These are phyloP conservation scores for Lepraria neglecta DNA, from an alignment of 495 filamentous ascomycete genomes.

Conservation along the genomic window DNA sequence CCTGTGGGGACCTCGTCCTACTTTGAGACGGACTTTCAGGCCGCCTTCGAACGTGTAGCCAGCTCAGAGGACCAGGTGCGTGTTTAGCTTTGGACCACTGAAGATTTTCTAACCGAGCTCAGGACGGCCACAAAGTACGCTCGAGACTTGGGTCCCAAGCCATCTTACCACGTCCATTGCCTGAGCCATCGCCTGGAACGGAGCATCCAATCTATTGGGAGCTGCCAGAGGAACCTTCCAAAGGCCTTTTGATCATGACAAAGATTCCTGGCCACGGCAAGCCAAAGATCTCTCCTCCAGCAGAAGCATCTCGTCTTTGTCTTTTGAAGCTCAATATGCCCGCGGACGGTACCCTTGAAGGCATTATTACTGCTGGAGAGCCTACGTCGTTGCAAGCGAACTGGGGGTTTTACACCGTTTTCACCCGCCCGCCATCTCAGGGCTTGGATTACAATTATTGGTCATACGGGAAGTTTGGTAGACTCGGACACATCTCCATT, in stretches of 20 bases:
- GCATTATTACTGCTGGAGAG: not conserved
- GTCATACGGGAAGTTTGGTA: too few relatives aligned
- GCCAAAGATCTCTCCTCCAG: not conserved
- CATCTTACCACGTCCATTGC: constrained; percentile 9
- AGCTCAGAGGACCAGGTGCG: not conserved
- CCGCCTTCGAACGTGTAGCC: constrained; percentile 29
- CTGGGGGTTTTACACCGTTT: constrained; percentile 5
- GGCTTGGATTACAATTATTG: not conserved
- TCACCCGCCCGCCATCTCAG: not conserved
- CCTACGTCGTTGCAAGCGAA: too few relatives aligned
- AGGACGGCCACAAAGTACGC: not conserved
- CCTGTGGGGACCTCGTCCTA: constrained; percentile 32
- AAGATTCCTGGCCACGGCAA: not conserved
- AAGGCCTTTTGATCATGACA: not conserved
- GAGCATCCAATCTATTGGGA: constrained; percentile 8
- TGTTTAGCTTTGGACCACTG: not conserved
- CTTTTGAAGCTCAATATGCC: constrained; percentile 12
- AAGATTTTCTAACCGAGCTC: not conserved
- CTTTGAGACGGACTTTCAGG: constrained; percentile 39
- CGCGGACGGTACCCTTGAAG: not conserved
- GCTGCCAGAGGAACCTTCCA: constrained; percentile 4
- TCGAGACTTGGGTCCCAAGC: constrained; percentile 15
- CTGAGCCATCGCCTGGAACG: not conserved
- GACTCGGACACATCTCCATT: not conserved
- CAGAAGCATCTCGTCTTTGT: not conserved